Conservation (phyloP, 176 grass and related monocot genomes). For the Chrysopogon serrulatus region DNA sequence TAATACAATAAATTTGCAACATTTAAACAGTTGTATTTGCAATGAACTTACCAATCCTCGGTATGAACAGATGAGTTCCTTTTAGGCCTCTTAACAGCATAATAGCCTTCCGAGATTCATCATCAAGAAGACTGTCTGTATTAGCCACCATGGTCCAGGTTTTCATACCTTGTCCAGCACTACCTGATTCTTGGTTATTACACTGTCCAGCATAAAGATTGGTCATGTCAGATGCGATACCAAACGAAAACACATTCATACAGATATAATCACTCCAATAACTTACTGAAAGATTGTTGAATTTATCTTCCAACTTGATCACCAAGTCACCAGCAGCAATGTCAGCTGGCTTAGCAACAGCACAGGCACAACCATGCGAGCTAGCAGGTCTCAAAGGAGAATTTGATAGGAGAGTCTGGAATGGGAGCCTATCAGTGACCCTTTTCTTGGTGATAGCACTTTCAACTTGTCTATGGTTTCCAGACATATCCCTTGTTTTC, state of each 20-base stretch:
- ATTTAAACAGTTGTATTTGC: neutral
- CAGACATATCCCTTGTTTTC: constrained; percentile 41
- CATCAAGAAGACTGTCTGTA: constrained; percentile 64
- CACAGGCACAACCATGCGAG: constrained; percentile 17
- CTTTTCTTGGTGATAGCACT: constrained; percentile 57
- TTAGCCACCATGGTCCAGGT: constrained; percentile 86
- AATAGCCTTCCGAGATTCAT: constrained; percentile 67
- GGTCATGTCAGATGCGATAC: neutral
- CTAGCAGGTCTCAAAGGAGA: constrained; percentile 36
- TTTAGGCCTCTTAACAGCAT: constrained; percentile 74
- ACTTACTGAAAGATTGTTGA: constrained; percentile 38
- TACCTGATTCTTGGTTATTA: constrained; percentile 18
- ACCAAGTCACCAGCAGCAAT: constrained; percentile 5
- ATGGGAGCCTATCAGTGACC: constrained; percentile 45
- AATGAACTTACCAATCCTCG: constrained; percentile 62
- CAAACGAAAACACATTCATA: neutral
- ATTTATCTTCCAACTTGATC: constrained; percentile 34
- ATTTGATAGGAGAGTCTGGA: constrained; percentile 54
- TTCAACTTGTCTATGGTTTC: constrained; percentile 32
- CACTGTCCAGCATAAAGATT: constrained; percentile 15
- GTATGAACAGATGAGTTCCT: constrained; percentile 75
- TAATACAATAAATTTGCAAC: neutral
- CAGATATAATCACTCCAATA: neutral
- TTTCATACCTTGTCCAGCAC: constrained; percentile 43
- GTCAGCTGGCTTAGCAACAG: constrained; percentile 11